Conservation (phyloP, 2,329 filamentous ascomycete species). For the Hypoxylon sp. region DNA sequence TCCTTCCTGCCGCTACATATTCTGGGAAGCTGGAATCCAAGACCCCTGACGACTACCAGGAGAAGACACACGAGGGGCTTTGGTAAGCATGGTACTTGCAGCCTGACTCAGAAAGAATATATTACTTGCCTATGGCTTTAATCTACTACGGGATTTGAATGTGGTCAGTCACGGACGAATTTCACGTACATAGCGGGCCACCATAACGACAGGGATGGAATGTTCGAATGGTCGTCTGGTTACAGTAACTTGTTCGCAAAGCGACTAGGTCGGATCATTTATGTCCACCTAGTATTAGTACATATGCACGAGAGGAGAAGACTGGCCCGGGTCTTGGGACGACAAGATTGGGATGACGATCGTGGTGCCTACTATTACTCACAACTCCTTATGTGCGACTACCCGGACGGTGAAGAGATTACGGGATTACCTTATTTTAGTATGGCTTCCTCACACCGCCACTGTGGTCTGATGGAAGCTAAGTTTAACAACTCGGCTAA, state of each 20-base stretch:
- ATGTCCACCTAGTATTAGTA: slow-evolving; percentile 43
- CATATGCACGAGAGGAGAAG: slow-evolving; percentile 42
- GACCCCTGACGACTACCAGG: slow-evolving; percentile 37
- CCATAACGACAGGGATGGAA: slow-evolving; percentile 47
- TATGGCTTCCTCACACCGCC: slow-evolving; percentile 46
- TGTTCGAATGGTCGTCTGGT: slow-evolving; percentile 37
- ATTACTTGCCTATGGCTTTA: slow-evolving; percentile 44
- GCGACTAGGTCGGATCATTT: slow-evolving; percentile 41
- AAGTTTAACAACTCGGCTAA: slow-evolving; percentile 43
- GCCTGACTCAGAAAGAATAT: slow-evolving; percentile 45
- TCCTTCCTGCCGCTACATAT: slow-evolving; percentile 38
- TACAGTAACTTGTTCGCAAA: slow-evolving; percentile 44
- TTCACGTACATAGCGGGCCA: slow-evolving; percentile 46
- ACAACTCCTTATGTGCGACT: slow-evolving; percentile 43
- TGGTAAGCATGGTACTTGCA: slow-evolving; percentile 41
- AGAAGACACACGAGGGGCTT: slow-evolving; percentile 35
- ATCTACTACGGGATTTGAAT: slow-evolving; percentile 40
- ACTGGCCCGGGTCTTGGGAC: slow-evolving; percentile 43
- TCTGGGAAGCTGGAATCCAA: slow-evolving; percentile 36
- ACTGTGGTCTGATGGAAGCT: slow-evolving; percentile 45
- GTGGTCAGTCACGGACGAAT: slow-evolving; percentile 45
- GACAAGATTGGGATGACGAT: slow-evolving; percentile 44
- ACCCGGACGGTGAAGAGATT: slow-evolving; percentile 41
- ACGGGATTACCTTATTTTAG: slow-evolving; percentile 44
- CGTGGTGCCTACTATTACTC: slow-evolving; percentile 44